Conservation (phyloP, 2,329 filamentous ascomycete species). For the Exophiala viscosa region DNA sequence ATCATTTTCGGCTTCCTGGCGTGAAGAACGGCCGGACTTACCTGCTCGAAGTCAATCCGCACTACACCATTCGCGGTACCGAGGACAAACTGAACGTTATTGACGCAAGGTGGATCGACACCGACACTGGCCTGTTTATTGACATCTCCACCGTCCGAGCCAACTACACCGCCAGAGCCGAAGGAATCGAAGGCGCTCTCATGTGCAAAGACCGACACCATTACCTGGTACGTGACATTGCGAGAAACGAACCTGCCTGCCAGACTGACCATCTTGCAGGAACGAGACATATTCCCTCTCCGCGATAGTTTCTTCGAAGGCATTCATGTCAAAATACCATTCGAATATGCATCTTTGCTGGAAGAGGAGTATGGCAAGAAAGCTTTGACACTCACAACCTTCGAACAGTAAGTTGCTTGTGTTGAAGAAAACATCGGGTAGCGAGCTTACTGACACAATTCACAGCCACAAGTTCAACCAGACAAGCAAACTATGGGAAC, state of each 20-base stretch:
- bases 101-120: slow-evolving; percentile 61
- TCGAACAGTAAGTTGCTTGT: slow-evolving; percentile 35
- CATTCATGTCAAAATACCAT: slow-evolving; percentile 53
- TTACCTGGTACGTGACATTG: slow-evolving; percentile 39
- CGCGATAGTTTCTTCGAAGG: slow-evolving; percentile 54
- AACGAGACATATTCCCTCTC: slow-evolving; percentile 56
- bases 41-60: slow-evolving; percentile 58
- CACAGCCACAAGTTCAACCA: slow-evolving; percentile 23
- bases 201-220: slow-evolving; percentile 57
- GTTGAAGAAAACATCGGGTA: not conserved
- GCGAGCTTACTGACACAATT: not conserved
- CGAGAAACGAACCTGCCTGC: not conserved
- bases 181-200: slow-evolving; percentile 42
- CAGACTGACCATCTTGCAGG: slow-evolving; percentile 26
- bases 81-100: slow-evolving; percentile 54
- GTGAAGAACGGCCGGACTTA: slow-evolving; percentile 43
- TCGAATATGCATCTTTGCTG: slow-evolving; percentile 53
- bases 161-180: slow-evolving; percentile 39
- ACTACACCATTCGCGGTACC: slow-evolving; percentile 46
- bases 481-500: slow-evolving; percentile 26
- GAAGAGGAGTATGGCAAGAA: slow-evolving; percentile 53
- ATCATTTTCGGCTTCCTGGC: slow-evolving; percentile 43
- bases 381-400: slow-evolving; percentile 46
- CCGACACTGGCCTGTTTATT: slow-evolving; percentile 56
- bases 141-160: slow-evolving; percentile 57